Conservation (phyloP, 1,284 basidiomycete genomes). For the Ceratobasidium sp. region DNA sequence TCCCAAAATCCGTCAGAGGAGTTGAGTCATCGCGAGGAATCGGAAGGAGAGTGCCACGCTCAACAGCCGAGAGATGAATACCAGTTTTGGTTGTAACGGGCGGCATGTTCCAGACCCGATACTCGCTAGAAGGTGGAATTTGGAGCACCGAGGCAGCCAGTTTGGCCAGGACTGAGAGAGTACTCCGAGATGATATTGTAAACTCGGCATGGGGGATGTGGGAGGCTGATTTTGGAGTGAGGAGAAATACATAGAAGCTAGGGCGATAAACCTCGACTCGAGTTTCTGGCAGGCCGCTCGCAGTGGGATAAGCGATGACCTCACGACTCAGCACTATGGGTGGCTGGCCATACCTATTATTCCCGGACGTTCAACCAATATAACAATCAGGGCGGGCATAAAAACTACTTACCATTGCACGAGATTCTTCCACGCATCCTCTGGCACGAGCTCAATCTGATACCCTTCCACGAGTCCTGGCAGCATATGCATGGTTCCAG, state of each 20-base stretch:
- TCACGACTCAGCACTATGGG: slow-evolving; percentile 67
- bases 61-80: neutral
- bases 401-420: slow-evolving; percentile 66
- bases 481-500: slow-evolving; percentile 48
- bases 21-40: slow-evolving; percentile 11
- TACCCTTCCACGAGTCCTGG: slow-evolving; percentile 63
- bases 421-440: slow-evolving; percentile 76
- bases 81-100: slow-evolving; percentile 35
- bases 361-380: neutral
- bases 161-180: slow-evolving; percentile 17
- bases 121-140: slow-evolving; percentile 1
- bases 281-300: slow-evolving; percentile 55
- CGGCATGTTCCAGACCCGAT: slow-evolving; percentile 46
- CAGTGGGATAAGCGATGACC: slow-evolving; percentile 70
- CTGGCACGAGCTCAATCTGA: slow-evolving; percentile 81
- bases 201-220: slow-evolving; percentile 45
- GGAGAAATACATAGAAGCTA: slow-evolving; percentile 64
- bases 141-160: slow-evolving; percentile 40
- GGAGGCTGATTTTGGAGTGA: neutral
- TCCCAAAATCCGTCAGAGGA: slow-evolving; percentile 30
- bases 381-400: neutral
- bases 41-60: slow-evolving; percentile 16
- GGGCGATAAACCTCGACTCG: slow-evolving; percentile 85
- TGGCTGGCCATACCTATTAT: slow-evolving; percentile 73
- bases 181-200: slow-evolving; percentile 51